A percentile compares a stretch with the other conserved stretches of the same genome.
phyloP scores from a whole-genome alignment of 768 basidiomycete species.

The Termitomyces sp. region DNA sequence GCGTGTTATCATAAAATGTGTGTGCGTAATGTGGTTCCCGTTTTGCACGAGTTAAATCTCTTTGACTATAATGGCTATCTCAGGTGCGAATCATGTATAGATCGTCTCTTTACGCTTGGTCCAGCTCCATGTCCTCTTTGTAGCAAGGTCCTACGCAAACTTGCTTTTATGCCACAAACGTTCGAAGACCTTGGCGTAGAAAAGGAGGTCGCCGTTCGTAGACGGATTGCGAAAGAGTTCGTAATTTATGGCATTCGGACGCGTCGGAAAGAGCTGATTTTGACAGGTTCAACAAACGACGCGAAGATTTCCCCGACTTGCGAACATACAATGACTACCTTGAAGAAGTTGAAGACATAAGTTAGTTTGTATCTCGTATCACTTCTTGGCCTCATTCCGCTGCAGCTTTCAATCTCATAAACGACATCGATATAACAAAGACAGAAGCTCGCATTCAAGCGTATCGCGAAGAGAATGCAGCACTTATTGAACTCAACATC shows the following conservation, averaged over 20 bases:
- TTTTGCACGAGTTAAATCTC: neutral
- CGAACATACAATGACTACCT: constrained; percentile 91
- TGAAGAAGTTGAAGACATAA: constrained; percentile 91
- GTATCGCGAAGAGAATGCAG: constrained; percentile 78
- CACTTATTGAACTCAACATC: constrained; percentile 77
- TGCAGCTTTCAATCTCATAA: constrained; percentile 91
- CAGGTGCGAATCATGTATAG: constrained; percentile 99
- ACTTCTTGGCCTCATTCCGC: constrained; percentile 1
- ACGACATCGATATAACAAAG: constrained; percentile 72
- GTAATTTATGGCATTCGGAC: constrained; percentile 15
- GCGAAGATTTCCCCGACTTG: constrained; percentile 82
- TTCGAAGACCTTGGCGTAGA: constrained; percentile 91
- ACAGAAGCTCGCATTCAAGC: constrained; percentile 82
- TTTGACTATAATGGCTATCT: neutral
- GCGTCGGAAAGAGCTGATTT: neutral
- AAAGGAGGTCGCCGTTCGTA: constrained; percentile 87
- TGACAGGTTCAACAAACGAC: constrained; percentile 85
- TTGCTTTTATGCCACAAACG: constrained; percentile 93
- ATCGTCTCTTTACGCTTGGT: constrained; percentile 90
- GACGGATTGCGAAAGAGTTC: constrained; percentile 86
- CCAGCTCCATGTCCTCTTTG: constrained; percentile 97
- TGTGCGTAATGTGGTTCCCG: constrained; percentile 14
- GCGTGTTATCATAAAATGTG: constrained; percentile 99
- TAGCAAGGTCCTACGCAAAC: constrained; percentile 78
- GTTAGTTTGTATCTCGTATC: constrained; percentile 19